Evolutionary conservation across 306 rosid species (phyloP).

Genomic region (Pyrus communis): DNA sequence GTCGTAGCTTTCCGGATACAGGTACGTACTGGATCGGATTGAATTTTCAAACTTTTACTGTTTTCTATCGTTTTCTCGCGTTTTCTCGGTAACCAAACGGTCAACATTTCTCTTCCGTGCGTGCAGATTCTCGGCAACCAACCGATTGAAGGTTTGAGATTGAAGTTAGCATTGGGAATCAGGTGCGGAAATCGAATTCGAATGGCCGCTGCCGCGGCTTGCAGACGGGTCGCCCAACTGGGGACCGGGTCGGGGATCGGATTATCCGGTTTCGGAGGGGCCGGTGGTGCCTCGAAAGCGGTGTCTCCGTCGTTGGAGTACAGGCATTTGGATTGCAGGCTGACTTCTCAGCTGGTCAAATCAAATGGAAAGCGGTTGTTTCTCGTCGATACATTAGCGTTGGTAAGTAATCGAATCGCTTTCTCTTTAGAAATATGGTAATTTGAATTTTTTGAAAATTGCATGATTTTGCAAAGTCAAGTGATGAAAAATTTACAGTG

Average conservation of each 20-base stretch:
- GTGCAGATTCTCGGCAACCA: not conserved
- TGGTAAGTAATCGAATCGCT: slow-evolving; percentile 33
- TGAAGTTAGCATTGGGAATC: not conserved
- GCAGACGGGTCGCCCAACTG: slow-evolving; percentile 40
- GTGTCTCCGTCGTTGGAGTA: slow-evolving; percentile 17
- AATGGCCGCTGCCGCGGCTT: slow-evolving; percentile 72
- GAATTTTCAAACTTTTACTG: not conserved
- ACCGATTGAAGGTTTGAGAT: not conserved
- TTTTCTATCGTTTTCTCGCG: not conserved
- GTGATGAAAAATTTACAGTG: not conserved
- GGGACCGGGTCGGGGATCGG: slow-evolving; percentile 30
- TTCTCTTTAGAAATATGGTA: not conserved
- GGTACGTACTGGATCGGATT: not conserved
- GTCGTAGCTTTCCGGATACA: not conserved
- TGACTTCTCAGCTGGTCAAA: slow-evolving; percentile 47
- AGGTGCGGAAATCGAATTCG: slow-evolving; percentile 15
- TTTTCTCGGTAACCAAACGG: not conserved
- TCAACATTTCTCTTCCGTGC: not conserved
- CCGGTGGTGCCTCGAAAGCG: slow-evolving; percentile 32
- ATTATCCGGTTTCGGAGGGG: slow-evolving; percentile 29
- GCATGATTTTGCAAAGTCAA: not conserved
- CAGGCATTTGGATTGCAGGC: slow-evolving; percentile 34
- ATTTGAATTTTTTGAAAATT: not conserved
- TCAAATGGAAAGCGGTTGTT: slow-evolving; percentile 61
- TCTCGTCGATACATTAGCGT: slow-evolving; percentile 86